phyloP scores from a whole-genome alignment of 78 protist genomes.

The Guillardia theta region DNA sequence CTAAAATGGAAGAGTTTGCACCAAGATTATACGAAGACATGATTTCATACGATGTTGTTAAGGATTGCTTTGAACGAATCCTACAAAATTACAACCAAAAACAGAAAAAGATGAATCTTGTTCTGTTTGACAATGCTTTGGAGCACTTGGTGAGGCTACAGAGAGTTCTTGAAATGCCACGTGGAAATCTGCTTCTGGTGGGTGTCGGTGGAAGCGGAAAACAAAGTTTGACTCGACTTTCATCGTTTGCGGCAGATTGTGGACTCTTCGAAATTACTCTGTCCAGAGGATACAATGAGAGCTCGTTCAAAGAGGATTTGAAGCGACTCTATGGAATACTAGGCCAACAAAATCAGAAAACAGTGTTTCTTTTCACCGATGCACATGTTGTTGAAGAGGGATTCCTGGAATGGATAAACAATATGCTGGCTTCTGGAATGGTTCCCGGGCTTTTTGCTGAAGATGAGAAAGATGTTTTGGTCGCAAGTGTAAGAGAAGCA shows the following conservation, averaged over 20 bases:
- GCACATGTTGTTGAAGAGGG: constrained; percentile 66
- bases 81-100: background rate
- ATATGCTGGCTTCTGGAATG: constrained; percentile 70
- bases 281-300: constrained; percentile 53
- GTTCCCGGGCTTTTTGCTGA: constrained; percentile 62
- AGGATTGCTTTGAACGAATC: background rate
- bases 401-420: constrained; percentile 77
- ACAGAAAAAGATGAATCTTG: constrained; percentile 69
- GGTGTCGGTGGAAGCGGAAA: constrained; percentile 96
- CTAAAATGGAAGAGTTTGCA: background rate
- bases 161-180: constrained; percentile 52
- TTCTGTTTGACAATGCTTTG: constrained; percentile 80
- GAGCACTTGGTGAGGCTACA: constrained; percentile 79
- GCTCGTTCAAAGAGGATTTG: constrained; percentile 72
- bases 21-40: background rate
- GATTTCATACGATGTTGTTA: background rate
- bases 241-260: constrained; percentile 69
- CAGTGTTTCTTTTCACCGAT: constrained; percentile 68
- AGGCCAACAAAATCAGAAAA: constrained; percentile 54
- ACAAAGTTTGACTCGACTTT: constrained; percentile 82
- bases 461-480: constrained; percentile 59
- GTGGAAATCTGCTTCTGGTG: constrained; percentile 86
- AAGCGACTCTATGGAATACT: constrained; percentile 46
- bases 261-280: constrained; percentile 40
- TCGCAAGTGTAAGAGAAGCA: background rate